Evolutionary conservation across 192 early-diverging fungal species (phyloP), one percentile per base, ranked within the genome.

Genomic region (Linnemannia exigua): DNA sequence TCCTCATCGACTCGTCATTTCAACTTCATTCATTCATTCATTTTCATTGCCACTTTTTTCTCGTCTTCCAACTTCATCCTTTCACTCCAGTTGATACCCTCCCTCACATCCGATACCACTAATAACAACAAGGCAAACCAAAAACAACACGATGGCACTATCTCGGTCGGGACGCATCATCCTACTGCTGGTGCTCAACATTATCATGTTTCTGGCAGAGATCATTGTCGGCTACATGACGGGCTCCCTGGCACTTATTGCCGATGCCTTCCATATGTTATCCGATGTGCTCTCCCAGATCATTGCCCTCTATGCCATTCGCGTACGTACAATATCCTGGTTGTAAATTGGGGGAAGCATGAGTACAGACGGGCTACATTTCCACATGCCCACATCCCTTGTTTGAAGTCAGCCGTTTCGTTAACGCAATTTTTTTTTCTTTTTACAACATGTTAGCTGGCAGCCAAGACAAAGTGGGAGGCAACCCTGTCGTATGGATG

Each of bases 181-280:
- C 69, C 81, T 94, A 33, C 90, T 96, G 81, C 84, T 95, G 33
- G 70, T 68, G 16, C 83, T 96, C 67, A 95, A 93, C 87, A 81
- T 87, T 41, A 74, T 89, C 7, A 93, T 97, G 89, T 97, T 97
- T 79, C 74, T 98, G 41, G 87, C 92, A 25, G 97, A 98, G 86
- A 90, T 97, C 33, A 89, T 96, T 4, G 90, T 95, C 61, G 97
- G 97, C 9, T 94, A 95, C 76, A 79, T 90, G 67, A 92, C 94
- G 0, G 90, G 91, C 41, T 97, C 96, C 28, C 89, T 98, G 47
- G 94, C 97, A 1, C 91, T 98, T 36, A 89, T 98, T 47, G 97
- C 97, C 1, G 97, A 98, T 89, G 94, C 95, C 28, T 98, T 96
- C 91, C 97, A 98, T 87, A 97, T 97, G 96, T 88, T 97, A 61